Percentiles rank a stretch among this genome's conserved stretches.
Evolutionary conservation across 2,329 filamentous ascomycete species (phyloP).

Genomic region (Colletotrichum theobromicola): DNA sequence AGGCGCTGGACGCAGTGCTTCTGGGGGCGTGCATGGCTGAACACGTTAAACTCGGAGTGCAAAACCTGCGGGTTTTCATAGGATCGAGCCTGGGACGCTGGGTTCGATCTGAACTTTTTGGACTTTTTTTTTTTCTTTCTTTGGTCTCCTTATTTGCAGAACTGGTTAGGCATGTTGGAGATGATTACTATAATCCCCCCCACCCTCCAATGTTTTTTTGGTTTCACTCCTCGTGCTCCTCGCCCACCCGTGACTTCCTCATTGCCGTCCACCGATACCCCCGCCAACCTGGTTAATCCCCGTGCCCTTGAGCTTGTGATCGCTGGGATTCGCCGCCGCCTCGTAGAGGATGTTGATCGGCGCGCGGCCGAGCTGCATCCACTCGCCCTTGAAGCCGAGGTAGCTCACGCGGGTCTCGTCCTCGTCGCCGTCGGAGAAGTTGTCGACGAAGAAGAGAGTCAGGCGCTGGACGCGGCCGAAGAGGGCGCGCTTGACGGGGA

Average conservation of each 20-base stretch:
- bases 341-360: conserved; percentile 91
- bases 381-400: conserved; percentile 73
- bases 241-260: not conserved
- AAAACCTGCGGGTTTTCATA: not conserved
- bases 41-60: not conserved
- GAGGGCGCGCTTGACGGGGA: conserved; percentile 84
- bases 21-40: not conserved
- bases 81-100: not conserved
- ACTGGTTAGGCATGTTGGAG: not conserved
- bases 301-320: conserved; percentile 75
- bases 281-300: conserved; percentile 60
- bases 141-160: no score
- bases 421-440: conserved; percentile 81
- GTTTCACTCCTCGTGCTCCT: not conserved
- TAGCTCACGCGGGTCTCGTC: conserved; percentile 82
- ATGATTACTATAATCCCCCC: not conserved
- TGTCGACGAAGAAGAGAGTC: conserved; percentile 89
- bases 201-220: not conserved
- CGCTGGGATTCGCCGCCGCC: conserved; percentile 87
- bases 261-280: conserved; percentile 48
- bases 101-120: not conserved
- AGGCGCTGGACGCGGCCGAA: conserved; percentile 88
- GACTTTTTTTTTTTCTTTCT: not conserved
- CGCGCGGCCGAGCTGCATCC: conserved; percentile 80
- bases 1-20: not conserved